A percentile compares a stretch with the other conserved stretches of the same genome.
These are phyloP conservation scores for Trichoderma parareesei DNA, from an alignment of 495 filamentous ascomycete genomes.

Conservation along the genomic window DNA sequence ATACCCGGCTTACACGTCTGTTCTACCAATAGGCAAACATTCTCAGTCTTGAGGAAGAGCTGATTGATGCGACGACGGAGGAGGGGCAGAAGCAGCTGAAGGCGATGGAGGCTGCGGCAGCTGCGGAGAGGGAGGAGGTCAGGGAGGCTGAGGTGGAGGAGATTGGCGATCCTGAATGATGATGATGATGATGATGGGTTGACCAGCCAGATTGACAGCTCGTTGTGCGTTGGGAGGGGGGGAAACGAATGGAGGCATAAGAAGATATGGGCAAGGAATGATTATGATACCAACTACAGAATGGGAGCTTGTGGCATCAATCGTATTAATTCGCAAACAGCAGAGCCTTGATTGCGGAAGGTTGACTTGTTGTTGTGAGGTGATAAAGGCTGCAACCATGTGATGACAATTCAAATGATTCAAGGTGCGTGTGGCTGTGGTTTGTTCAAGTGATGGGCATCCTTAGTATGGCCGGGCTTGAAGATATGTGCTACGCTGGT, in stretches of 20 bases:
- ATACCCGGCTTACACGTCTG: neutral
- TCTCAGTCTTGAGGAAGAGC: slow-evolving; percentile 82
- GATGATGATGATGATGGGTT: slow-evolving; percentile 14
- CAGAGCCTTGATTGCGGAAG: neutral
- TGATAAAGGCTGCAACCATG: too few species aligned
- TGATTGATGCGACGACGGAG: slow-evolving; percentile 93
- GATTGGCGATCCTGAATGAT: slow-evolving; percentile 26
- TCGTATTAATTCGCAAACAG: neutral
- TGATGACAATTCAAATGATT: too few species aligned
- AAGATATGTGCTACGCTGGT: too few species aligned
- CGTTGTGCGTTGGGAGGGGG: neutral
- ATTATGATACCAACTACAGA: slow-evolving; percentile 3
- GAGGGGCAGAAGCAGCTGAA: slow-evolving; percentile 73
- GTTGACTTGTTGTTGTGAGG: neutral
- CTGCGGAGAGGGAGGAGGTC: slow-evolving; percentile 20
- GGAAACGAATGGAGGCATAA: neutral
- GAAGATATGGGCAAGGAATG: neutral
- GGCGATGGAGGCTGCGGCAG: slow-evolving; percentile 54
- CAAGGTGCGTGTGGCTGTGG: too few species aligned
- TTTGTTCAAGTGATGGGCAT: too few species aligned
- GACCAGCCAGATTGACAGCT: neutral
- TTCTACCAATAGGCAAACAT: slow-evolving; percentile 55
- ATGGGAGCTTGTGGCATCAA: neutral
- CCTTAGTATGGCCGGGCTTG: too few species aligned
- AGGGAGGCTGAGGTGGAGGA: slow-evolving; percentile 19